phyloP scores from a whole-genome alignment of 2,329 filamentous ascomycete species.

The Sodiomyces alkalinus region DNA sequence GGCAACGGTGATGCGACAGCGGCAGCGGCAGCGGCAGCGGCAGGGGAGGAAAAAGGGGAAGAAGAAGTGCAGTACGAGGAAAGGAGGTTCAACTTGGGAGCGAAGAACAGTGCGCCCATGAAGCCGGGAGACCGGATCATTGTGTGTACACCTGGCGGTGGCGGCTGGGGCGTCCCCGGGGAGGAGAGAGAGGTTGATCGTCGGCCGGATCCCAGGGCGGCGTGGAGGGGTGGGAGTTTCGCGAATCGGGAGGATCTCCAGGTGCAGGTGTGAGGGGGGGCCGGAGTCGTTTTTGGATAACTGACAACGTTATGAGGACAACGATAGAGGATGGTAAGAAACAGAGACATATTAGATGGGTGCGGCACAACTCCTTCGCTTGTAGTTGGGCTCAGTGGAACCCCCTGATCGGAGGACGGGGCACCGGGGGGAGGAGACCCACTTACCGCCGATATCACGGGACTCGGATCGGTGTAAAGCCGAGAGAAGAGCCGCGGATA shows the following conservation, averaged over 20 bases:
- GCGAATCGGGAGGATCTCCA: conserved; percentile 40
- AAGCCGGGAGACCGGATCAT: conserved; percentile 64
- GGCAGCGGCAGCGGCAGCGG: too few relatives aligned
- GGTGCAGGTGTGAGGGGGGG: conserved; percentile 32
- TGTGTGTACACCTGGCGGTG: conserved; percentile 62
- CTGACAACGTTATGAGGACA: too few relatives aligned
- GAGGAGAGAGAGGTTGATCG: conserved; percentile 35
- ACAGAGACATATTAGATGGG: too few relatives aligned
- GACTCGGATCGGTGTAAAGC: too few relatives aligned
- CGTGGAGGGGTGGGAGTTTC: conserved; percentile 41
- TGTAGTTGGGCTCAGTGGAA: too few relatives aligned
- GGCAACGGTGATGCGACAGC: conserved; percentile 7
- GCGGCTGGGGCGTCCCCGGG: conserved; percentile 55
- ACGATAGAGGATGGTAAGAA: too few relatives aligned
- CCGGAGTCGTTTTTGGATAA: too few relatives aligned
- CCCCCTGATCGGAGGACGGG: too few relatives aligned
- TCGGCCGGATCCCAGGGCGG: conserved; percentile 36
- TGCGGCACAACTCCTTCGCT: too few relatives aligned
- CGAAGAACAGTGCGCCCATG: conserved; percentile 70
- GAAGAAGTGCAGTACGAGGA: conserved; percentile 34
- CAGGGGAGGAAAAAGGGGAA: conserved; percentile 11
- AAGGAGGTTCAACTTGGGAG: conserved; percentile 55
- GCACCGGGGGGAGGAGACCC: too few relatives aligned
- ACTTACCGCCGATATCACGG: too few relatives aligned
- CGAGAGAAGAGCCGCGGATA: too few relatives aligned